phyloP scores from a whole-genome alignment of 768 basidiomycete species.

The Tricholoma hemisulphureum region DNA sequence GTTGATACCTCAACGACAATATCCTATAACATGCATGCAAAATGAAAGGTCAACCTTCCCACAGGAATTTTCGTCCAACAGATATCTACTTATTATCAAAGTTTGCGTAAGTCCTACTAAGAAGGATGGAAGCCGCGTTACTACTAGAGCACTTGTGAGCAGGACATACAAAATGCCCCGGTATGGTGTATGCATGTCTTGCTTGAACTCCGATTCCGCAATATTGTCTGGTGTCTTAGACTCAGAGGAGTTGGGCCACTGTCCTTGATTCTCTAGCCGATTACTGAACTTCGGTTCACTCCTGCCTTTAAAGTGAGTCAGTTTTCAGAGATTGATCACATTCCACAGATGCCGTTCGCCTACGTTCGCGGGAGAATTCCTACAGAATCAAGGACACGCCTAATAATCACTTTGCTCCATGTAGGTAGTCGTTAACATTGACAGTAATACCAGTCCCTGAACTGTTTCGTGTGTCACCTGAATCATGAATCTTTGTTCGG shows the following conservation, averaged over 20 bases:
- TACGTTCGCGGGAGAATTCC: slow-evolving; percentile 1
- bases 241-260: neutral
- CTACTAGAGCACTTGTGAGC: neutral
- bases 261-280: neutral
- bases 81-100: neutral
- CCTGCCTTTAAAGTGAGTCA: neutral
- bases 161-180: neutral
- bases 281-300: neutral
- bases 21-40: neutral
- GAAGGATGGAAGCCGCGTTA: neutral
- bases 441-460: neutral
- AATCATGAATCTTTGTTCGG: neutral
- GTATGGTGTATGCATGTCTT: too few species aligned
- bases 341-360: neutral
- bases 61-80: too few species aligned
- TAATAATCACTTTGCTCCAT: slow-evolving; percentile 1
- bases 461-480: neutral
- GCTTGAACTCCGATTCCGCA: neutral
- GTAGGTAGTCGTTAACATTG: neutral
- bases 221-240: neutral
- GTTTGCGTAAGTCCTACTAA: too few species aligned
- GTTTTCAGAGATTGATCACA: neutral
- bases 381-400: neutral
- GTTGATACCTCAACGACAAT: neutral
- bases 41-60: neutral